Percentiles rank a stretch among this genome's conserved stretches.
phyloP scores from a whole-genome alignment of 495 filamentous ascomycete genomes.

The Cercophora newfieldiana region DNA sequence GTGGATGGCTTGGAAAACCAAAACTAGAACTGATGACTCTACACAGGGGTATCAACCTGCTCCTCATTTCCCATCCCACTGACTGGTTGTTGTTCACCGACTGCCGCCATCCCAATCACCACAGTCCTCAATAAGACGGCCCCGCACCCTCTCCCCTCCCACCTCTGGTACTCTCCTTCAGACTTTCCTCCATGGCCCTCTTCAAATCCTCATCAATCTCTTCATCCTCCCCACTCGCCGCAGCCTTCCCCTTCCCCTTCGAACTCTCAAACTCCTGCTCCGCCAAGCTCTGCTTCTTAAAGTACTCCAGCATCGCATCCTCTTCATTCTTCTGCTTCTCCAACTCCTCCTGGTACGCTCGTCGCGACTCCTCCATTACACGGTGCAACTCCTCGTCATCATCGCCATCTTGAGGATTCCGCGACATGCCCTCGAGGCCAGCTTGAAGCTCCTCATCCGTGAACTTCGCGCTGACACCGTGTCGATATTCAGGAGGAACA shows the following conservation, averaged over 20 bases:
- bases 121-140: slow-evolving; percentile 4
- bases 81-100: no score
- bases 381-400: slow-evolving; percentile 47
- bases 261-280: slow-evolving; percentile 57
- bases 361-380: slow-evolving; percentile 51
- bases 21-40: no score
- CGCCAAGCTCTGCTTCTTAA: slow-evolving; percentile 73
- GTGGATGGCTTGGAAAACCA: no score
- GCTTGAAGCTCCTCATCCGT: slow-evolving; percentile 49
- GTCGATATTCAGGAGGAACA: not conserved
- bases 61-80: not conserved
- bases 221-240: slow-evolving; percentile 15
- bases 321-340: slow-evolving; percentile 60
- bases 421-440: slow-evolving; percentile 50
- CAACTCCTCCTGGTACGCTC: slow-evolving; percentile 37
- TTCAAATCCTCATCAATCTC: slow-evolving; percentile 48
- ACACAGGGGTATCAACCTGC: slow-evolving; percentile 6
- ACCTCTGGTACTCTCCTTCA: slow-evolving; percentile 30
- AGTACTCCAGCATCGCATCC: slow-evolving; percentile 71
- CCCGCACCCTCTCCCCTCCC: slow-evolving; percentile 12
- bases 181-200: slow-evolving; percentile 49
- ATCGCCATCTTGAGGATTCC: slow-evolving; percentile 3
- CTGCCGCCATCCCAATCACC: no score
- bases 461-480: slow-evolving; percentile 25
- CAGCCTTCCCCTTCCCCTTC: slow-evolving; percentile 22